Evolutionary conservation across 257 asterid species (phyloP), one percentile per base, ranked within the genome.

Genomic region (Buddleja alternifolia): DNA sequence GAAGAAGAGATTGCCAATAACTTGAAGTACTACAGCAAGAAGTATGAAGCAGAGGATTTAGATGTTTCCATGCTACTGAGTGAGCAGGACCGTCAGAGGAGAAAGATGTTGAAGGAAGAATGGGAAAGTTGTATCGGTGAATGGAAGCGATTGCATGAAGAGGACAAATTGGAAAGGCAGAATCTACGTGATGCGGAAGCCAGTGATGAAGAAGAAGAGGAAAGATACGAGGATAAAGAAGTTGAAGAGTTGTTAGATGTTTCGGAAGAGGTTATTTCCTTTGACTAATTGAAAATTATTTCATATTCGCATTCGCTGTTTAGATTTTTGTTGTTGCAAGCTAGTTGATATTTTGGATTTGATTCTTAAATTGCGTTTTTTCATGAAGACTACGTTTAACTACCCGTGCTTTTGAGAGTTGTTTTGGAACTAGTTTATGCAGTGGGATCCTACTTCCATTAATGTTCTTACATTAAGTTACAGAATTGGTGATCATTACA

Each of bases 1-100:
- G 98, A 93, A 74, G 97, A 93, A 69, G 97, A 90, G 85, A 93
- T 90, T 11, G 80, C 92, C 0, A 90, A 90, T 88, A 88, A 88
- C 78, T 54, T 90, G 70, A 86, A 88, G 70, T 85, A 78, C 60
- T 90, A 88, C 77, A 90, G 95, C 80, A 88, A 83, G 80, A 85
- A 86, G 82, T 93, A 88, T 17, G 96, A 87, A 63, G 85, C 87
- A 0, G 97, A 90, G 77, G 97, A 93, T 71, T 95, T 88, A 67
- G 98, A 90, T 32, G 97, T 94, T 15, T 88, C 96, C 0, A 17
- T 85, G 84, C 88, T 73, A 34, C 78, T 89, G 69, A 87, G 95
- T 15, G 96, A 93, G 77, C 96, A 90, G 77, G 99, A 93, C 17
- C 89, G 95, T 0, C 93, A 90, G 78, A 89, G 82, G 84, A 77